Conservation (phyloP, 176 grass and related monocot species). For the Elaeis guineensis region DNA sequence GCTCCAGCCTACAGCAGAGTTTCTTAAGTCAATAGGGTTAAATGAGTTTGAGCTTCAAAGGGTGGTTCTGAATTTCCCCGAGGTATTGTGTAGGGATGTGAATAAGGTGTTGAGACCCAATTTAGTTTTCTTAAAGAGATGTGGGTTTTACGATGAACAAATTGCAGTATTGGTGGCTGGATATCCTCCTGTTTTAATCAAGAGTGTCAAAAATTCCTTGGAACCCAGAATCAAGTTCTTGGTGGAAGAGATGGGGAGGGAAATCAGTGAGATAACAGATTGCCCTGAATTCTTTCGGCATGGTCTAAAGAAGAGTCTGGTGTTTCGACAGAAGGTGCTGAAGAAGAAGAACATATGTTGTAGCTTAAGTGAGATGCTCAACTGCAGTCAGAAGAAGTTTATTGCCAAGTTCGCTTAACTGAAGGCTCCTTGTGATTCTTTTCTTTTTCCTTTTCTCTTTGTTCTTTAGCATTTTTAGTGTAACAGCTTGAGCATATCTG, state of each 20-base stretch:
- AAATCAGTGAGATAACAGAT: conserved; percentile 55
- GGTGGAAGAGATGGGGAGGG: conserved; percentile 71
- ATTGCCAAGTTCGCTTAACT: conserved; percentile 50
- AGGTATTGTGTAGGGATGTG: conserved; percentile 67
- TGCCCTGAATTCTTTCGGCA: conserved; percentile 88
- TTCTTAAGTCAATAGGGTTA: conserved; percentile 60
- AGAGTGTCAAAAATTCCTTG: conserved; percentile 74
- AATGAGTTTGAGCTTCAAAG: conserved; percentile 47
- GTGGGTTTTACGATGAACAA: conserved; percentile 58
- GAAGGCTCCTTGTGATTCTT: conserved; percentile 28
- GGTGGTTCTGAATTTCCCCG: conserved; percentile 52
- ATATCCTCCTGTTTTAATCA: conserved; percentile 84
- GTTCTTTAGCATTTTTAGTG: background rate
- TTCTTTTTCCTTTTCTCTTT: background rate
- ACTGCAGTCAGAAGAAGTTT: conserved; percentile 85
- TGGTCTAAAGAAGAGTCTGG: conserved; percentile 79
- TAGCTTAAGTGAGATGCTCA: conserved; percentile 87
- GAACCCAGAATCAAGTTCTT: conserved; percentile 93
- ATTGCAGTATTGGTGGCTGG: conserved; percentile 56
- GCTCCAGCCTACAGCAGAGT: conserved; percentile 68
- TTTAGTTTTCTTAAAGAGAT: conserved; percentile 50
- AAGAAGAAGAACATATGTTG: conserved; percentile 54
- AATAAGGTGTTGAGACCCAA: conserved; percentile 59
- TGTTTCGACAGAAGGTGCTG: conserved; percentile 72
- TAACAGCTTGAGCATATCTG: no score